Evolutionary conservation across 2,329 filamentous ascomycete species (phyloP), one percentile per base, ranked within the genome.

Genomic region (Fusarium multiceps): DNA sequence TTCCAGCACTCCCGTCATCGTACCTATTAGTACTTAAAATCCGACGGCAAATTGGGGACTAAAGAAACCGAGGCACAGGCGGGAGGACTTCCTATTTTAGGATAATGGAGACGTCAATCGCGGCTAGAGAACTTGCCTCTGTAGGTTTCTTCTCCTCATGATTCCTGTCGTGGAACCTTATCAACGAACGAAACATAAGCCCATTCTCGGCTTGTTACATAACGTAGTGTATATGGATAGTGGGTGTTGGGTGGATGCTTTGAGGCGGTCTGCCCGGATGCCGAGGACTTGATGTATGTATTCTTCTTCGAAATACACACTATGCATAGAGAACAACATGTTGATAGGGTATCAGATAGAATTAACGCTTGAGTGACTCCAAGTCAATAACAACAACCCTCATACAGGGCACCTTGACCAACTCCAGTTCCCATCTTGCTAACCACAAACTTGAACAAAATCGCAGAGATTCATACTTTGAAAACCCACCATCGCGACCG

Each of bases 41-140:
- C 49, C 49, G 49, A 53, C 49, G 49, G 49, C 34, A 42, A 53
- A 42, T 53, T 53, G 10, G 49, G 27, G n/a, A 56, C 43, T 40
- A 34, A 54, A 28, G 20, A 59, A 46, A 51, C 68, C 68, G 68
- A 70, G 68, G 68, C 68, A 64, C 61, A 50, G 18, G 30, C 68
- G 68, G 68, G 45, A 62, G 21, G 18, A 61, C 53, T 71, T 71
- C 68, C 68, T 55, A 66, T 55, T 66, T 55, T 18, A 66, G 63
- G 40, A 55, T 47, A 51, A 57, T 55, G 16, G 43, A 62, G 40
- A 64, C 45, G 43, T 57, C 45, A 68, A 40, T 55, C 27, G 51
- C 63, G 66, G 30, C 47, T 50, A 50, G 13, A 40, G 23, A 51
- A 34, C 37, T 37, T 37, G 34, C 18, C 34, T 37, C 34, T 37